Conservation (phyloP, 2,329 filamentous ascomycete genomes). For the Pseudogymnoascus sp. region DNA sequence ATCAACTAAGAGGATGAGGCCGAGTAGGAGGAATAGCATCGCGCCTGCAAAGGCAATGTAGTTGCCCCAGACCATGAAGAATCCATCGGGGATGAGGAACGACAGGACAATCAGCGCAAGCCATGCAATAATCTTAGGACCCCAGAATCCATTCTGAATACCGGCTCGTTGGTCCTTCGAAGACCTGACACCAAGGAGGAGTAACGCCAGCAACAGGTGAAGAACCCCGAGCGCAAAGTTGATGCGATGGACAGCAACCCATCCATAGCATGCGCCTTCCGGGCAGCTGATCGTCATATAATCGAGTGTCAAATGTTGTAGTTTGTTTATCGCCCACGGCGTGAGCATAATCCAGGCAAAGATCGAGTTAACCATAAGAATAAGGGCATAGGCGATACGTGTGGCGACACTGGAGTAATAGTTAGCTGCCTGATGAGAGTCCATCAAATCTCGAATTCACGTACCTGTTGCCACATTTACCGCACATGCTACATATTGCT, state of each 20-base stretch:
- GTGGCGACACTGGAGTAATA: slow-evolving; percentile 68
- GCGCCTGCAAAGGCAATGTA: slow-evolving; percentile 84
- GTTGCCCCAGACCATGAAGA: slow-evolving; percentile 95
- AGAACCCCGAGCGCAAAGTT: slow-evolving; percentile 96
- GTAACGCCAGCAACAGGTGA: slow-evolving; percentile 76
- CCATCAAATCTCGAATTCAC: slow-evolving; percentile 2
- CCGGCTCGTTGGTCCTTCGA: slow-evolving; percentile 82
- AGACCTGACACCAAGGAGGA: slow-evolving; percentile 79
- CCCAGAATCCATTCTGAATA: slow-evolving; percentile 98
- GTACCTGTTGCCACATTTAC: slow-evolving; percentile 93
- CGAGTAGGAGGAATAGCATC: slow-evolving; percentile 88
- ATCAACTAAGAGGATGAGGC: slow-evolving; percentile 86
- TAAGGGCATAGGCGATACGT: slow-evolving; percentile 89
- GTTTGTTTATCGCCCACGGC: slow-evolving; percentile 93
- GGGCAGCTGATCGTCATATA: slow-evolving; percentile 94
- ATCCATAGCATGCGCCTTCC: slow-evolving; percentile 86
- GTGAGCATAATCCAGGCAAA: slow-evolving; percentile 99
- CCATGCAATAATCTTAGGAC: slow-evolving; percentile 90
- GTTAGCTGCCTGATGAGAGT: slow-evolving; percentile 17
- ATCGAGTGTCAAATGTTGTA: slow-evolving; percentile 85
- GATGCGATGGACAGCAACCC: slow-evolving; percentile 93
- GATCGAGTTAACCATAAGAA: slow-evolving; percentile 94
- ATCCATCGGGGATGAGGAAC: slow-evolving; percentile 90
- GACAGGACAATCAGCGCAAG: slow-evolving; percentile 78
- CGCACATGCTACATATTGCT: slow-evolving; percentile 89